Evolutionary conservation across 2,329 filamentous ascomycete species (phyloP), one percentile per base, ranked within the genome.

Genomic region (Escovopsis sp.): DNA sequence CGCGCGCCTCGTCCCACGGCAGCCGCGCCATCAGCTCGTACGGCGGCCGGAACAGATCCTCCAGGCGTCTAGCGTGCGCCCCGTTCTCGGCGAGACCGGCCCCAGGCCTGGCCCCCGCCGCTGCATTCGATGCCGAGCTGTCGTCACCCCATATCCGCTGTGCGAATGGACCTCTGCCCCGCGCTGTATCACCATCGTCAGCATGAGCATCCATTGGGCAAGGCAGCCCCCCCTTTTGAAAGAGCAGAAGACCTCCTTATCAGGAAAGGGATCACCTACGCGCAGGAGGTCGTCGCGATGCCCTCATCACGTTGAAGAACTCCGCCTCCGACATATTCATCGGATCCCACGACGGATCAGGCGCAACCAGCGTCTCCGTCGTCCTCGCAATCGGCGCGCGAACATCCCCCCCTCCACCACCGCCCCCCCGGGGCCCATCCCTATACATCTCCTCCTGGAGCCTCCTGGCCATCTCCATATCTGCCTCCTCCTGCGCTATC

Each of bases 361-460:
- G 83, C 2, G 79, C 87, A 9, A 94, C 78, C 35, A 98, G 68
- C 1, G 86, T 94, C 60, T 98, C 90, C 11, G 84, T 92, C 19
- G 82, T 93, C 47, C 85, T 73, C 31, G 79, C 84, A 57, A 98
- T 92, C 8, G 90, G 90, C 33, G 90, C 90, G 49, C 90, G 71
- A 36, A 98, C 78, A 31, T 67, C 79, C n/a, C n/a, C n/a, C n/a
- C n/a, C n/a, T n/a, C n/a, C n/a, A n/a, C n/a, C 21, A 46, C 77
- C 77, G 17, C 54, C 55, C 16, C 54, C 61, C 27, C 59, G 60
- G 12, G 60, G 62, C 27, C 53, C 50, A 43, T 60, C 70, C 35
- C 71, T 69, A 48, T 94, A 96, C 51, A 94, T 70, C 57, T 98
- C 86, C 50, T 98, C 82, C 55, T 98, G 90, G 40, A 98, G 57